Conservation (phyloP, 305 asterid species). For the Fraxinus platypoda region DNA sequence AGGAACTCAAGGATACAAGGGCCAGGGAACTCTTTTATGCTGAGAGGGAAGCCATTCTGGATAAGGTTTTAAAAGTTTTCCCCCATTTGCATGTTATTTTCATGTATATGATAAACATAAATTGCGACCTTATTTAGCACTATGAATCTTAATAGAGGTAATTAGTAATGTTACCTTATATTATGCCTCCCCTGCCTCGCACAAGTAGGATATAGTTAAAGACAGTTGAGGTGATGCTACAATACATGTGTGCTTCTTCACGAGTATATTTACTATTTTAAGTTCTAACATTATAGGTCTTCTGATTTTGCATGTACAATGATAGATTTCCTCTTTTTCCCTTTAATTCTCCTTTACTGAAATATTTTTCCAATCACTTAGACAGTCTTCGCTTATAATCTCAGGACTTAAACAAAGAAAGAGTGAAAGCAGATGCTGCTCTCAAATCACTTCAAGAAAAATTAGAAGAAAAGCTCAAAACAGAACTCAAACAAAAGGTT, state of each 20-base stretch:
- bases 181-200: constrained; percentile 2
- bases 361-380: constrained; percentile 17
- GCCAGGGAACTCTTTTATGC: constrained; percentile 98
- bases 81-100: constrained; percentile 14
- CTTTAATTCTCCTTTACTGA: neutral
- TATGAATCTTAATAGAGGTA: constrained; percentile 12
- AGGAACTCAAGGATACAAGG: constrained; percentile 90
- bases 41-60: constrained; percentile 89
- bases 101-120: constrained; percentile 1
- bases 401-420: constrained; percentile 85
- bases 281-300: neutral
- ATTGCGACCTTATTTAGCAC: neutral
- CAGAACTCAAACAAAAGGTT: constrained; percentile 80
- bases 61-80: constrained; percentile 56
- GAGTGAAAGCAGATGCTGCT: constrained; percentile 75
- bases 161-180: neutral
- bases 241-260: constrained; percentile 13
- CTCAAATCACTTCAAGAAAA: constrained; percentile 81
- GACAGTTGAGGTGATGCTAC: neutral
- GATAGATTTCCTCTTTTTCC: constrained; percentile 7
- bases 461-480: constrained; percentile 56
- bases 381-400: constrained; percentile 12
- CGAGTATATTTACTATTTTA: neutral
- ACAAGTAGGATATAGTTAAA: constrained; percentile 5
- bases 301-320: constrained; percentile 15